Evolutionary conservation across 768 basidiomycete genomes (phyloP).

Genomic region (Sarcodon aspratus): DNA sequence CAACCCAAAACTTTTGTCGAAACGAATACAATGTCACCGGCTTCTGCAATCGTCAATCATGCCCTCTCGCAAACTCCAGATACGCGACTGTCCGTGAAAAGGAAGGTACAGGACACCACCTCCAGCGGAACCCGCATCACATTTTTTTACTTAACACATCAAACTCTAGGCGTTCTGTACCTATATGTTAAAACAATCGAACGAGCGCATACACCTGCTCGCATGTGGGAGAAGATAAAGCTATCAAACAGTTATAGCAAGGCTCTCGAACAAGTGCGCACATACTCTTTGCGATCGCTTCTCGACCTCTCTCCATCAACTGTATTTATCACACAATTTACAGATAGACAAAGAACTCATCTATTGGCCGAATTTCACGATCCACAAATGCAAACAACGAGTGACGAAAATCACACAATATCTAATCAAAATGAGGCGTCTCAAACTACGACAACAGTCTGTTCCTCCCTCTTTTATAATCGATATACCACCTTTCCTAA

Average conservation of each 20-base stretch:
- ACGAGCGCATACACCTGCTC: slow-evolving; percentile 88
- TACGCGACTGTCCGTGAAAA: slow-evolving; percentile 98
- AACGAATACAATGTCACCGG: slow-evolving; percentile 99
- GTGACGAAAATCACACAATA: slow-evolving; percentile 99
- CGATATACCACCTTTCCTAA: not conserved
- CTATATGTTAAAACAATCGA: slow-evolving; percentile 97
- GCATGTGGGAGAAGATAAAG: slow-evolving; percentile 96
- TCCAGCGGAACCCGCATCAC: too few species aligned
- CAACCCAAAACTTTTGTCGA: slow-evolving; percentile 95
- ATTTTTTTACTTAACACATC: not conserved
- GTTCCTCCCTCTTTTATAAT: slow-evolving; percentile 15
- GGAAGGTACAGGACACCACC: slow-evolving; percentile 48
- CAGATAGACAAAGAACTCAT: slow-evolving; percentile 92
- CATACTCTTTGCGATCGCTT: not conserved
- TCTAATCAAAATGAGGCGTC: slow-evolving; percentile 92
- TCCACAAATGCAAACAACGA: slow-evolving; percentile 99
- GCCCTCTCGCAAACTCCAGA: slow-evolving; percentile 94
- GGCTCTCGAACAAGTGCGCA: slow-evolving; percentile 82
- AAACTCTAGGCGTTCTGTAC: slow-evolving; percentile 60
- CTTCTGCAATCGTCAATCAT: slow-evolving; percentile 88
- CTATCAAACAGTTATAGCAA: slow-evolving; percentile 91
- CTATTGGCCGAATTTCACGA: slow-evolving; percentile 97
- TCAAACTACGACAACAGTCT: slow-evolving; percentile 80
- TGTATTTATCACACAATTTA: not conserved
- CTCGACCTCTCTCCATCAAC: not conserved